phyloP scores from a whole-genome alignment of 139 green algal species.

The Yamagishiella unicocca region DNA sequence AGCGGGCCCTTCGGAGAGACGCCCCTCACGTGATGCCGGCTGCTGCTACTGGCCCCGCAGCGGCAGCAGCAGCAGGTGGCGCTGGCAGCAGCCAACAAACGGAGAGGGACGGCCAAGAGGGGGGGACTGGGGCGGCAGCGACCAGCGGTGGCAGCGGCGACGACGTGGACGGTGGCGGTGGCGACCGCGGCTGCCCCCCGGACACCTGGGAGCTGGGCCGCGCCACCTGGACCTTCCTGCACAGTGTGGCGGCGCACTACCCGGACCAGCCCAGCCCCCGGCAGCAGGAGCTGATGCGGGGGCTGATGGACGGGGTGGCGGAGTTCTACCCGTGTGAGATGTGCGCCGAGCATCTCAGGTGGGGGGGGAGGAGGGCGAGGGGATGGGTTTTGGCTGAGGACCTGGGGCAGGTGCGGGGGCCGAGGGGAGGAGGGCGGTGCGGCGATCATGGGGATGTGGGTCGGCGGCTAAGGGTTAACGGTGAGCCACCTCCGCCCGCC shows the following conservation, averaged over 20 bases:
- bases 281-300: constrained; percentile 64
- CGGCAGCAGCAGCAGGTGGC: neutral
- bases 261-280: constrained; percentile 54
- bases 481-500: too few species aligned
- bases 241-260: constrained; percentile 77
- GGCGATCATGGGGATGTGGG: too few species aligned
- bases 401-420: too few species aligned
- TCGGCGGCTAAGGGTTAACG: too few species aligned
- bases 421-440: too few species aligned
- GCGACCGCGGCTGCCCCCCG: constrained; percentile 52
- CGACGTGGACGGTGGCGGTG: neutral
- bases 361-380: constrained; percentile 1
- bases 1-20: neutral
- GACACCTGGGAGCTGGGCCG: constrained; percentile 64
- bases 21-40: too few species aligned
- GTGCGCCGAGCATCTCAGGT: constrained; percentile 62
- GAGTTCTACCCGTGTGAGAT: constrained; percentile 72
- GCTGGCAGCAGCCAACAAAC: neutral
- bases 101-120: too few species aligned
- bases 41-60: too few species aligned
- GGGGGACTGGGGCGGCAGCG: too few species aligned
- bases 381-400: too few species aligned
- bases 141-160: neutral
- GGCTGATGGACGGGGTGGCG: constrained; percentile 58
- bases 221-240: constrained; percentile 75